Evolutionary conservation across 768 basidiomycete genomes (phyloP).

Genomic region (Mycena pura): DNA sequence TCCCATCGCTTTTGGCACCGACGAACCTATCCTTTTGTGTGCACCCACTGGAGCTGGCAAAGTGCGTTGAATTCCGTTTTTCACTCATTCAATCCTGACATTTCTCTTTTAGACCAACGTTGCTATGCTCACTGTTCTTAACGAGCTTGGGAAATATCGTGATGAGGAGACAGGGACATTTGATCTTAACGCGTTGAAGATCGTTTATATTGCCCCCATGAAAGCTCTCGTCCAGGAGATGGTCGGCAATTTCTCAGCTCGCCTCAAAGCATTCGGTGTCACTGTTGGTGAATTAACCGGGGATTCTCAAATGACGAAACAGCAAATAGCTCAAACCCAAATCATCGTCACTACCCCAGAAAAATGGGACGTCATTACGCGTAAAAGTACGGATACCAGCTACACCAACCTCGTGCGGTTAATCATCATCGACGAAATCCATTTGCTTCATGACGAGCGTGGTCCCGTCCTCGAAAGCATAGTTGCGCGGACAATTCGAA

Average conservation of each 20-base stretch:
- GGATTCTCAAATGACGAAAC: slow-evolving; percentile 97
- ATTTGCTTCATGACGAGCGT: slow-evolving; percentile 95
- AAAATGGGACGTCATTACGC: slow-evolving; percentile 99
- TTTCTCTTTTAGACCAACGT: slow-evolving; percentile 83
- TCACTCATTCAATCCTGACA: background rate
- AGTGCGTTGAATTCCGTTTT: slow-evolving; percentile 55
- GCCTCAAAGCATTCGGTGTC: slow-evolving; percentile 74
- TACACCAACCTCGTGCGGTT: slow-evolving; percentile 97
- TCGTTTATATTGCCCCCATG: slow-evolving; percentile 98
- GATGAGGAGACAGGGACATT: slow-evolving; percentile 80
- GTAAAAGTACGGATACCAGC: slow-evolving; percentile 95
- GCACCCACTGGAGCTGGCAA: slow-evolving; percentile 99
- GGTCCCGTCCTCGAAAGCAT: slow-evolving; percentile 95
- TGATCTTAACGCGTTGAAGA: slow-evolving; percentile 91
- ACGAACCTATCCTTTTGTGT: slow-evolving; percentile 94
- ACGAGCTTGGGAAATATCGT: slow-evolving; percentile 89
- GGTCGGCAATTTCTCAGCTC: slow-evolving; percentile 91
- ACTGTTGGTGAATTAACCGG: slow-evolving; percentile 96
- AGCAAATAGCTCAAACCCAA: slow-evolving; percentile 95
- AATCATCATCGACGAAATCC: slow-evolving; percentile 98
- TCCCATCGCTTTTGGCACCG: slow-evolving; percentile 92
- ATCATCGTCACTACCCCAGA: slow-evolving; percentile 99
- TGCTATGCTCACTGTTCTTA: slow-evolving; percentile 93
- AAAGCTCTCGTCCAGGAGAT: slow-evolving; percentile 99
- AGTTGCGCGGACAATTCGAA: slow-evolving; percentile 85